Evolutionary conservation across 345 rosid genomes (phyloP).

Genomic region (Acer negundo): DNA sequence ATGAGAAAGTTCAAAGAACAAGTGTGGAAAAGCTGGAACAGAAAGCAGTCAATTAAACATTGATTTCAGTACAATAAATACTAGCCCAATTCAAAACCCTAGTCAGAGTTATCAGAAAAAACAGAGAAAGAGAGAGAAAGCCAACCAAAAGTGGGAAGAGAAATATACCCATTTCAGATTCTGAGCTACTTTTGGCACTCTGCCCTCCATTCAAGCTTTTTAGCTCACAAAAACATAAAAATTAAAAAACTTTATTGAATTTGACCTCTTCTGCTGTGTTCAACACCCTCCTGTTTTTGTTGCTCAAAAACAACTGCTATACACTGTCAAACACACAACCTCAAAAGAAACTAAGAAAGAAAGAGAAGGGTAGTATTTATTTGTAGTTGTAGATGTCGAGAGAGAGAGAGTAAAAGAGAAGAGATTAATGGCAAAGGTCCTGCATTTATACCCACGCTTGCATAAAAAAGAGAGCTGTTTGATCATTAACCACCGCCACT

Average conservation of each 20-base stretch:
- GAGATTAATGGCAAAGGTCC: constrained; percentile 43
- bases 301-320: constrained; percentile 20
- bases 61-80: constrained; percentile 66
- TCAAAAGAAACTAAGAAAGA: constrained; percentile 30
- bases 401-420: constrained; percentile 34
- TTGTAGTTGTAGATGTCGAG: constrained; percentile 32
- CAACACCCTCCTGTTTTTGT: constrained; percentile 29
- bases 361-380: constrained; percentile 23
- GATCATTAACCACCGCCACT: constrained; percentile 96
- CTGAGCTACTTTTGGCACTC: constrained; percentile 61
- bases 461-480: constrained; percentile 84
- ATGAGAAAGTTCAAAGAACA: constrained; percentile 34
- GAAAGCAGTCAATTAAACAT: constrained; percentile 68
- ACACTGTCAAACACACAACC: constrained; percentile 13
- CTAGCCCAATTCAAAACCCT: constrained; percentile 55
- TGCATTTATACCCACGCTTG: constrained; percentile 97
- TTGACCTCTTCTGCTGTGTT: constrained; percentile 32
- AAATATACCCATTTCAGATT: constrained; percentile 86
- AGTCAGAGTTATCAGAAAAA: constrained; percentile 55
- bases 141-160: constrained; percentile 50
- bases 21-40: constrained; percentile 27
- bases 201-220: constrained; percentile 40
- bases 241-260: constrained; percentile 33
- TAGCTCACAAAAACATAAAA: constrained; percentile 27
- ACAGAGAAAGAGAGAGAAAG: constrained; percentile 34